Evolutionary conservation across 805 yeast genomes (phyloP).

Genomic region (Wickerhamiella shivajii): DNA sequence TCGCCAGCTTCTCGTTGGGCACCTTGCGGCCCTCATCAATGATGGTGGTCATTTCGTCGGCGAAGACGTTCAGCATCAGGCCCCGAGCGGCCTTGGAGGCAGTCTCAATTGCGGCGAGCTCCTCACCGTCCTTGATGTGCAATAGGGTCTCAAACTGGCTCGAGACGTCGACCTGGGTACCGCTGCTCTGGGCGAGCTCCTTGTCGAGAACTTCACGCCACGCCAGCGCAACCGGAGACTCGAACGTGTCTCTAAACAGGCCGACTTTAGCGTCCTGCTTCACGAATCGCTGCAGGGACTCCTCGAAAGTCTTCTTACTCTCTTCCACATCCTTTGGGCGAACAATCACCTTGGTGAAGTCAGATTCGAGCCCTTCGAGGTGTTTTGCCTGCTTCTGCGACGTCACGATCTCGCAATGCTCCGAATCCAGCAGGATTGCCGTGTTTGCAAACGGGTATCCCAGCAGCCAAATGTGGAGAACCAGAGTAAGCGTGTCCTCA

Average conservation of each 20-base stretch:
- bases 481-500: conserved; percentile 78
- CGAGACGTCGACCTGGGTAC: conserved; percentile 34
- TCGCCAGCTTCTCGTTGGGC: conserved; percentile 57
- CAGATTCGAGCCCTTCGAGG: conserved; percentile 40
- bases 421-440: conserved; percentile 46
- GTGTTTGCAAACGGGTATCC: conserved; percentile 97
- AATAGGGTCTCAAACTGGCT: conserved; percentile 40
- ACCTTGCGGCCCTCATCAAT: conserved; percentile 77
- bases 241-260: conserved; percentile 56
- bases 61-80: conserved; percentile 58
- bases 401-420: conserved; percentile 51
- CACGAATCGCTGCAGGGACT: conserved; percentile 36
- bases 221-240: conserved; percentile 73
- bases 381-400: conserved; percentile 76
- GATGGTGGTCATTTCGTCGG: conserved; percentile 73
- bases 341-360: conserved; percentile 43
- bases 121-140: conserved; percentile 70
- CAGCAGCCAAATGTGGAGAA: conserved; percentile 76
- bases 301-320: conserved; percentile 49
- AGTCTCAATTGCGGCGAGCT: conserved; percentile 43
- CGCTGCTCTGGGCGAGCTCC: conserved; percentile 27
- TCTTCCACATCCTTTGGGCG: conserved; percentile 73
- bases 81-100: conserved; percentile 70
- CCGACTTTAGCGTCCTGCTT: conserved; percentile 40
- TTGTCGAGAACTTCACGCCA: conserved; percentile 35